Evolutionary conservation across 495 filamentous ascomycete genomes (phyloP), one percentile per base, ranked within the genome.

Genomic region (Podospora tetraspora): DNA sequence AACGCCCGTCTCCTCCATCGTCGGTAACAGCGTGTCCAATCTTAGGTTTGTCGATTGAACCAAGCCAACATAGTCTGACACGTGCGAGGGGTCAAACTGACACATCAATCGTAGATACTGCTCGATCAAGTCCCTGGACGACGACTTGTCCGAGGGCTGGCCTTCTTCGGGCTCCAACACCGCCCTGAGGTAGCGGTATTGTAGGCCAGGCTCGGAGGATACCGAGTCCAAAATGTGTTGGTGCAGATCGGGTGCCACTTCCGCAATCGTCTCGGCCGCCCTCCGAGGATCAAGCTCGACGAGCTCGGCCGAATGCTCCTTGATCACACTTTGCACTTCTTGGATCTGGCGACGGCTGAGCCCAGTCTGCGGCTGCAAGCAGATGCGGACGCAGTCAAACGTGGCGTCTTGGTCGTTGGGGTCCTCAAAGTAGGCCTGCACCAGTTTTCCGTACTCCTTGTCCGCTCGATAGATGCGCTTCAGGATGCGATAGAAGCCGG

Each of bases 51-150:
- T 89, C 8, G 91, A 89, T 65, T 91, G 90, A 13, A 97, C 83
- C 7, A 87, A 76, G 66, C 90, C 89, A 32, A 98, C 89, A 76
- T 92, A 99, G 61, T 90, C 87, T 3, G 92, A 91, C 10, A 99
- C 94, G 75, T 95, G 92, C 0, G 85, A 79, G 7, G 91, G 86
- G 66, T 97, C 86, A 73, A 91, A 95, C 72, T 83, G 83, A 79
- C 96, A 98, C 85, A 98, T 90, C 22, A 99, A 85, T 69, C 90
- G 90, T 23, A 99, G 87, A 76, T 98, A 99, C 69, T 85, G 87
- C 74, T 98, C 95, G 21, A 90, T 79, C 72, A 97, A 92, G 25
- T 84, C 79, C 37, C 75, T 70, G 16, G 82, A 79, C 9, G 74
- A 63, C 1, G 70, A 63, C 52, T 71, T 69, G 21, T 84, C 84